Base-by-base conservation (phyloP, 176 grass and related monocot species). In the Paspalum vaginatum region DNA sequence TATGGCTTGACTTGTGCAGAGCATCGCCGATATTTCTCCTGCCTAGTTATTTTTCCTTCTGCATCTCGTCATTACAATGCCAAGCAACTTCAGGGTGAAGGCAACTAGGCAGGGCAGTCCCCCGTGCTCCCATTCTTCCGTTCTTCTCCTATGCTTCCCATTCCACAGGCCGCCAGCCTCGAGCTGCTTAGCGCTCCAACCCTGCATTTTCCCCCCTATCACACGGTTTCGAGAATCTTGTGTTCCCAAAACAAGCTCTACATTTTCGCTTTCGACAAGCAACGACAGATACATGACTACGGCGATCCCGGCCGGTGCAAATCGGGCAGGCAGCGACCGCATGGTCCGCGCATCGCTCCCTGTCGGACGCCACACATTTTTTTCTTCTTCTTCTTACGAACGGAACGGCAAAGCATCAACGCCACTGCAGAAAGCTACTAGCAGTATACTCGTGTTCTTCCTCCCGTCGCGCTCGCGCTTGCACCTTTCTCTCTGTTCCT, bases 371-470 rank as follows among this genome's bases (percentile, higher is more conserved):
- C 75, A 67, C 21, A 66, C 21, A 49, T 47, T 32, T 32, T 32
- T 32, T 32, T 32, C 3, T 32, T 32, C 3, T 3, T 32, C 32
- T 42, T 88, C 75, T 60, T 58, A 65, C n/a, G n/a, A 67, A 50
- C 27, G 60, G 47, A 78, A 73, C 66, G 52, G 60, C 58, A 83
- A 76, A 76, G 85, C 70, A 50, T 59, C 69, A 11, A 17, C 24
- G 8, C n/a, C n/a, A 25, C 7, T n/a, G 49, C 49, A 86, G 55
- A 50, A 17, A 14, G 42, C 25, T 6, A 14, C 70, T n/a, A n/a
- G n/a, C n/a, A n/a, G n/a, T n/a, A n/a, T n/a, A n/a, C n/a, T n/a
- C n/a, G 14, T 47, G 9, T 15, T 62, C 18, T 46, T 26, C 46
- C 7, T 61, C 57, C 44, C n/a, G n/a, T n/a, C n/a, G n/a, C n/a